phyloP scores from a whole-genome alignment of 2,329 filamentous ascomycete species.

The Cryphonectria nitschkei region DNA sequence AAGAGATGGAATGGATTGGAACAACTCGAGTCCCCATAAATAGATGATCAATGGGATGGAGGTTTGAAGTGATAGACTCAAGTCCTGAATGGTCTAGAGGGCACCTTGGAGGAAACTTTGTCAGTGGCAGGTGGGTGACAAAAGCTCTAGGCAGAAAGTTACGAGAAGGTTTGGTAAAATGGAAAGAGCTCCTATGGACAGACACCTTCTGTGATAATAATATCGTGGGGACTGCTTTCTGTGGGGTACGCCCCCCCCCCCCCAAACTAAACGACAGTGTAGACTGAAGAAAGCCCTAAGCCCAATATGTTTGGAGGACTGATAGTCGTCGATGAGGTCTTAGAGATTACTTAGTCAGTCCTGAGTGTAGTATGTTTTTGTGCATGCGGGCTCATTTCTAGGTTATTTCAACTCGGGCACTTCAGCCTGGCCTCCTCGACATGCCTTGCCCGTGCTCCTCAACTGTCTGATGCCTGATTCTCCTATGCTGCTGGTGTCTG shows the following conservation, averaged over 20 bases:
- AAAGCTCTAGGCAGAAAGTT: background rate
- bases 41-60: too few relatives aligned
- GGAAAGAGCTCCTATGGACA: background rate
- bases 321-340: background rate
- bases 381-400: background rate
- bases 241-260: background rate
- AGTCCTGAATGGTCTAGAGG: background rate
- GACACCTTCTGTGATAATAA: background rate
- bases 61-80: too few relatives aligned
- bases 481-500: background rate
- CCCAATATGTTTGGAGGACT: background rate
- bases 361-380: background rate
- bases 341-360: background rate
- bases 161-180: too few relatives aligned
- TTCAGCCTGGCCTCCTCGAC: background rate
- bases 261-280: background rate
- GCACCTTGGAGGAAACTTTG: background rate
- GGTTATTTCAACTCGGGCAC: background rate
- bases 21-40: background rate
- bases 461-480: background rate
- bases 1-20: background rate
- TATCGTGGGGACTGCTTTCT: background rate
- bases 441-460: background rate
- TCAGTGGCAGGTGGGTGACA: background rate
- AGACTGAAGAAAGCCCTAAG: background rate